Evolutionary conservation across 352 stramenopile species (phyloP), one percentile per base, ranked within the genome.

Genomic region (Pythium coloratum): DNA sequence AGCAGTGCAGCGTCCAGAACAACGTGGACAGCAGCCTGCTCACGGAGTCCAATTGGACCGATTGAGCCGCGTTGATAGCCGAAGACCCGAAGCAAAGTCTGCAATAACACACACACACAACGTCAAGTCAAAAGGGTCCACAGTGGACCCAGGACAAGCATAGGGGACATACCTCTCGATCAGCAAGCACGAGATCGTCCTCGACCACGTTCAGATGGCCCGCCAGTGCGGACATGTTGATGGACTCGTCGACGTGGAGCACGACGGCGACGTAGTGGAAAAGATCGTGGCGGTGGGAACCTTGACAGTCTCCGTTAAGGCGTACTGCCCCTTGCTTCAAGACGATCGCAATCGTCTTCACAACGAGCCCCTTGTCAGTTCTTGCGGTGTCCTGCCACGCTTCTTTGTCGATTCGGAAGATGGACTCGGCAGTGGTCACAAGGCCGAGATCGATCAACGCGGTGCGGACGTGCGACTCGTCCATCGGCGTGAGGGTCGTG

Each of bases 271-370:
- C 76, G 44, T 88, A 84, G 30, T 59, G 40, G 10, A 53, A 8
- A 36, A 38, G 8, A 1, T 63, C 63, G 26, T n/a, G 18, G 9
- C 32, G 42, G 14, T 14, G 6, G 0, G 26, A 2, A 2, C 40
- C 20, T 42, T 55, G 36, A 16, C 55, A 26, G 16, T 20, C 8
- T 50, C 16, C 16, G 42, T 50, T 20, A 10, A 26, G 5, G 2
- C 42, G 42, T 16, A 50, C 16, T 1, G n/a, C 42, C 26, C 32
- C 30, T 50, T 71, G 26, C 18, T 69, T 70, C 63, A 84, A 40
- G 9, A 79, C 26, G 2, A 90, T 44, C 6, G 84, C 84, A 59
- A 92, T 89, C 3, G 76, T 92, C 63, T 90, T 92, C 50, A 90
- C 80, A 2, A 92, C 49, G 30, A 84, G 24, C 4, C 81, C 76